These are phyloP conservation scores for Alternaria viburni DNA, from an alignment of 2,329 filamentous ascomycete species.

Conservation along the genomic window DNA sequence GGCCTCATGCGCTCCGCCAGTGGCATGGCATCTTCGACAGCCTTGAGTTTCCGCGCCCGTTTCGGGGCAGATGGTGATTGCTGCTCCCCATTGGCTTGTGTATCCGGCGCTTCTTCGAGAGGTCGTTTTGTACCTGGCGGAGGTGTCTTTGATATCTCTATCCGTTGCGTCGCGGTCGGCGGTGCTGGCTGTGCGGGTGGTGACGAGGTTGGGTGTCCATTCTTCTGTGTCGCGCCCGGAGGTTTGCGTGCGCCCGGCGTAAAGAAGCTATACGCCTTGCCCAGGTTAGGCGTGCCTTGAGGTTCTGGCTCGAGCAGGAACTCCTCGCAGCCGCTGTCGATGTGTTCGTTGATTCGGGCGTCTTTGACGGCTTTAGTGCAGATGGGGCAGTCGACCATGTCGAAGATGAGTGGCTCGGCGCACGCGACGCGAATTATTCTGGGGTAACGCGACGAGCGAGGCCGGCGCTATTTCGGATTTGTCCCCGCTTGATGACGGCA, in stretches of 20 bases:
- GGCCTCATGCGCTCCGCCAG: conserved; percentile 95
- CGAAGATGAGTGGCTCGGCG: conserved; percentile 12
- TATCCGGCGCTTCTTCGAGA: conserved; percentile 26
- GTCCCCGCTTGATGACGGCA: conserved; percentile 41
- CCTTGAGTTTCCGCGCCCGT: conserved; percentile 62
- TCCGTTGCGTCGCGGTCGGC: conserved; percentile 13
- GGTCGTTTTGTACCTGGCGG: conserved; percentile 35
- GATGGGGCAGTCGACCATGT: conserved; percentile 77
- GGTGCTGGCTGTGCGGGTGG: conserved; percentile 22
- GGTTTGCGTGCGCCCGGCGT: conserved; percentile 56
- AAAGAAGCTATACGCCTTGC: conserved; percentile 60
- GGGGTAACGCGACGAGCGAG: conserved; percentile 18
- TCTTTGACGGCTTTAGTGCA: conserved; percentile 76
- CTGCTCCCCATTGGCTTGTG: conserved; percentile 22
- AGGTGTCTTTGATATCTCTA: conserved; percentile 34
- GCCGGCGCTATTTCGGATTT: conserved; percentile 22
- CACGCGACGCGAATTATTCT: conserved; percentile 18
- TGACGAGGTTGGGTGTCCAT: conserved; percentile 27
- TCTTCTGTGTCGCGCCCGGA: conserved; percentile 24
- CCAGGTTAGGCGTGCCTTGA: conserved; percentile 36
- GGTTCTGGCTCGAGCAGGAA: conserved; percentile 64
- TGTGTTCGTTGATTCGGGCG: conserved; percentile 83
- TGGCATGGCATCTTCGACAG: conserved; percentile 74
- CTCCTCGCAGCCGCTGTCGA: conserved; percentile 80
- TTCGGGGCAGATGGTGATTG: conserved; percentile 56